Evolutionary conservation across 2,329 filamentous ascomycete genomes (phyloP).

Genomic region (Cadophora sp.): DNA sequence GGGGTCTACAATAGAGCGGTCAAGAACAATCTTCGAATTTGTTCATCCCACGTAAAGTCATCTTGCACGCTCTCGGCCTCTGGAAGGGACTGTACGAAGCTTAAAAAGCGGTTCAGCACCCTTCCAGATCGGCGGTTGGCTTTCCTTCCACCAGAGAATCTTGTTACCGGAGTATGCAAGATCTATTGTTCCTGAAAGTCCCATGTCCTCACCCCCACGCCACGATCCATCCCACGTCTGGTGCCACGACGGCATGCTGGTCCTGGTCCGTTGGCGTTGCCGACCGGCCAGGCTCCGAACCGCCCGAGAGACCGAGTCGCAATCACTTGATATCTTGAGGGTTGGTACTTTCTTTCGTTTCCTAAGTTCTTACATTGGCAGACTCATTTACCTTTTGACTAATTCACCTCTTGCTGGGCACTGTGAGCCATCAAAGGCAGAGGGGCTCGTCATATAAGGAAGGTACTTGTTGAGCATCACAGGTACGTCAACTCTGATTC

Average conservation of each 20-base stretch:
- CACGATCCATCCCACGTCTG: conserved; percentile 1
- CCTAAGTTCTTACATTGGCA: too few species aligned
- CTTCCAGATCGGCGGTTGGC: conserved; percentile 19
- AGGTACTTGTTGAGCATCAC: too few species aligned
- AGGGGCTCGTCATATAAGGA: too few species aligned
- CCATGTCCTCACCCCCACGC: conserved; percentile 19
- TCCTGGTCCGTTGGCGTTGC: not conserved
- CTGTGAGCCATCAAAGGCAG: too few species aligned
- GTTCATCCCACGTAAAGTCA: not conserved
- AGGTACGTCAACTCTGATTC: too few species aligned
- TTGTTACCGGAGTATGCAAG: conserved; percentile 28
- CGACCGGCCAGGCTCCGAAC: conserved; percentile 1
- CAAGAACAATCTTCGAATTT: not conserved
- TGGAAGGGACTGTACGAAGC: conserved; percentile 13
- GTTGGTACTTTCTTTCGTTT: not conserved
- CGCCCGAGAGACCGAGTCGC: not conserved
- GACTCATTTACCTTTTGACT: too few species aligned
- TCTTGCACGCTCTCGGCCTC: conserved; percentile 5
- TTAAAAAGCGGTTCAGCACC: conserved; percentile 17
- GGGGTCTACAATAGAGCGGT: not conserved
- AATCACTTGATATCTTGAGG: not conserved
- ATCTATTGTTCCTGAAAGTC: conserved; percentile 27
- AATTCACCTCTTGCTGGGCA: too few species aligned
- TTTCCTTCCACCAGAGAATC: conserved; percentile 21
- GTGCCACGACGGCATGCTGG: not conserved